Conservation (phyloP, 768 basidiomycete species). For the Tylopilus plumbeoviolaceoides region DNA sequence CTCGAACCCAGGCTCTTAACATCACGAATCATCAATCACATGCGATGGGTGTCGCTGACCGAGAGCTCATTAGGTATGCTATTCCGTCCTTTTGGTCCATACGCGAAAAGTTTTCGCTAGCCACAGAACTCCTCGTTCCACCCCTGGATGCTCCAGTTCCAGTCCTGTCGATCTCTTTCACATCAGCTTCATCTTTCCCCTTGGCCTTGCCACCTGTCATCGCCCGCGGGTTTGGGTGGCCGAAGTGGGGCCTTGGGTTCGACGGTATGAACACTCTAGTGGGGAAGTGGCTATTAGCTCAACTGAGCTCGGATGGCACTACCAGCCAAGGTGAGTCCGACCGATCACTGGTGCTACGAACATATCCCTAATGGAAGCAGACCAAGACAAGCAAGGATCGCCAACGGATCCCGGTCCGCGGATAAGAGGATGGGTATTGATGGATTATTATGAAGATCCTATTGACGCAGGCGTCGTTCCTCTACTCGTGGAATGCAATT, state of each 20-base stretch:
- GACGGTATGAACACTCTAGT: conserved; percentile 82
- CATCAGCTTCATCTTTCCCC: conserved; percentile 80
- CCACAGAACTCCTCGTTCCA: conserved; percentile 51
- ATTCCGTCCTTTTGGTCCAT: conserved; percentile 79
- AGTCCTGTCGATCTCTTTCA: conserved; percentile 69
- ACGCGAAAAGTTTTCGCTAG: conserved; percentile 70
- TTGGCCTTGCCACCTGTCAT: conserved; percentile 72
- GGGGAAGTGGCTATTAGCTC: conserved; percentile 63
- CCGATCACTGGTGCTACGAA: not conserved
- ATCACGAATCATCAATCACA: not conserved
- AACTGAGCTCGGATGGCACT: conserved; percentile 29
- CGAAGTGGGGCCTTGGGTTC: conserved; percentile 68
- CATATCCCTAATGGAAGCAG: not conserved
- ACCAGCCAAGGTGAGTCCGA: not conserved
- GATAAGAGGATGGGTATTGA: conserved; percentile 70
- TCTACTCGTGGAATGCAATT: conserved; percentile 77
- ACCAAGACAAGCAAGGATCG: not conserved
- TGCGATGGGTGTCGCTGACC: conserved; percentile 5
- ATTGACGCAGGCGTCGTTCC: conserved; percentile 49
- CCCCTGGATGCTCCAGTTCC: conserved; percentile 34
- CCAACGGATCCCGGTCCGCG: conserved; percentile 28
- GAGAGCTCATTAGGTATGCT: conserved; percentile 54
- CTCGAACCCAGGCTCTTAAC: not conserved
- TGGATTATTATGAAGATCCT: conserved; percentile 72
- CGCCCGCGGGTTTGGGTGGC: conserved; percentile 84